Conservation (phyloP, 306 rosid genomes). For the Purshia tridentata region DNA sequence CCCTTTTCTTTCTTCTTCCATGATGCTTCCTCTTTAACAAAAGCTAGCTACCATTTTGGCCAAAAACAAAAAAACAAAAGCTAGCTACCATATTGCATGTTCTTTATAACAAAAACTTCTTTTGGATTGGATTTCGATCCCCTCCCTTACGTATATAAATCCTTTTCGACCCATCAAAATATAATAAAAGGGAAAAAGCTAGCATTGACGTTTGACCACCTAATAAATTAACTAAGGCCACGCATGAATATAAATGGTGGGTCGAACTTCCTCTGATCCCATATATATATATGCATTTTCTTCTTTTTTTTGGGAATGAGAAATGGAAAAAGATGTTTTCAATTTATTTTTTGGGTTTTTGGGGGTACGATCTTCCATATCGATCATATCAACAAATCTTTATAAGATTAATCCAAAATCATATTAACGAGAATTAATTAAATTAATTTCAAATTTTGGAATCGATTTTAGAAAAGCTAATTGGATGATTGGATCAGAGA, state of each 20-base stretch:
- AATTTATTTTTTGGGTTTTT: too few species aligned
- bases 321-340: too few species aligned
- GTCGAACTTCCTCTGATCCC: too few species aligned
- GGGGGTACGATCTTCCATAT: too few species aligned
- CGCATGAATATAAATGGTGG: neutral
- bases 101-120: constrained; percentile 16
- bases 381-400: too few species aligned
- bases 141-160: constrained; percentile 15
- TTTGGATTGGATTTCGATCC: constrained; percentile 22
- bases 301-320: neutral
- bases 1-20: neutral
- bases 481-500: too few species aligned
- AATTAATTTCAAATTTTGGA: too few species aligned
- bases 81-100: constrained; percentile 24
- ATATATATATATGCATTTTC: neutral
- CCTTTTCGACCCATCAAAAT: constrained; percentile 13
- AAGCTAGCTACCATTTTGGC: too few species aligned
- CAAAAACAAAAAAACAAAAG: too few species aligned
- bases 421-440: too few species aligned
- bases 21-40: constrained; percentile 23
- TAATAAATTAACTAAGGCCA: neutral
- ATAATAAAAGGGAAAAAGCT: neutral
- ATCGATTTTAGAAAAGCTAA: too few species aligned
- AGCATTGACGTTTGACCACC: constrained; percentile 2
- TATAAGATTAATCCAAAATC: too few species aligned